Evolutionary conservation across 495 filamentous ascomycete genomes (phyloP), one percentile per base, ranked within the genome.

Genomic region (Hypoxylon intermedium): DNA sequence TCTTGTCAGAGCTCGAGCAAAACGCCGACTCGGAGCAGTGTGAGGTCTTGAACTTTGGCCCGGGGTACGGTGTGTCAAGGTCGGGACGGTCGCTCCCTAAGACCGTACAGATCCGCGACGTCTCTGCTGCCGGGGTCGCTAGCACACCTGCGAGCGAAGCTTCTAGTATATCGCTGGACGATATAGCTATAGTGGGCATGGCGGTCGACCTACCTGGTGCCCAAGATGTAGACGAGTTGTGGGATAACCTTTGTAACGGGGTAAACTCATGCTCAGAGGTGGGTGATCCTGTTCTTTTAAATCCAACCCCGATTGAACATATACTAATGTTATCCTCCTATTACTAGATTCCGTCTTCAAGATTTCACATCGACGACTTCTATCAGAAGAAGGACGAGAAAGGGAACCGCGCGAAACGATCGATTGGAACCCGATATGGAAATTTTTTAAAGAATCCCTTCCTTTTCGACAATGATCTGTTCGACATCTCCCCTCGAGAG

Each of bases 391-490:
- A 40, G 19, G 11, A 52, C 26, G 21, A 36, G 28, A 37, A 55
- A 6, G 52, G 52, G 1, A 36, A 34, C 28, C 21, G 34, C 23
- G 52, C 52, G 5, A 55, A 36, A 15, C 41, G 52, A 5, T 55
- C 41, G 1, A 46, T 55, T 5, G 33, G 33, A 7, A 46, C 43
- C 1, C 30, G 43, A 9, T 57, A 47, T 16, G 49, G 41, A 1
- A 61, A 54, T 23, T 65, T 65, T 33, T 6, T 60, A 9, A 23
- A 42, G 18, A 54, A 60, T 21, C 48, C 55, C 1, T 59, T 53
- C 56, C 41, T 57, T 23, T 84, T 84, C 60, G 81, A 83, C 56
- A 74, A 78, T 1, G 57, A 68, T 0, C 81, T 83, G 43, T 83
- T 83, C 67, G 71, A 71, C 45, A 68, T 82, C 37, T 60, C 71